Evolutionary conservation across 1,284 basidiomycete species (phyloP).

Genomic region (Leccinum fallax): DNA sequence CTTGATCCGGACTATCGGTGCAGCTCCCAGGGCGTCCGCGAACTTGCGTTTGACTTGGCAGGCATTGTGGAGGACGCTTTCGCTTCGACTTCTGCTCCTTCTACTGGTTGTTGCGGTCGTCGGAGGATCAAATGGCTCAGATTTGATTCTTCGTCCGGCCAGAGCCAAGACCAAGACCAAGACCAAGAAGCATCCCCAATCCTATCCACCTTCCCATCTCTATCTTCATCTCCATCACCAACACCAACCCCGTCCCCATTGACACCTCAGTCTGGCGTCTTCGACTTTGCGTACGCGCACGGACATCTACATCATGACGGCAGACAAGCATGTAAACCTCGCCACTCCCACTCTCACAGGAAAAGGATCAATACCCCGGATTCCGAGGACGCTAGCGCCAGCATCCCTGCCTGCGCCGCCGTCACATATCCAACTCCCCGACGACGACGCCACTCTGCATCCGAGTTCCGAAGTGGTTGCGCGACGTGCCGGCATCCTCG

Average conservation of each 20-base stretch:
- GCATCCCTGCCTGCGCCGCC: background rate
- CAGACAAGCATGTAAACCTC: background rate
- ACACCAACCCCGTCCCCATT: slow-evolving; percentile 4
- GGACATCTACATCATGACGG: background rate
- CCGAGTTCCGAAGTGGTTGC: slow-evolving; percentile 33
- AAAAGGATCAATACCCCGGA: slow-evolving; percentile 4
- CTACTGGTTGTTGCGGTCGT: background rate
- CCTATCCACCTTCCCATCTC: background rate
- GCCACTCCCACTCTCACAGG: background rate
- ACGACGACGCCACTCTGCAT: slow-evolving; percentile 7
- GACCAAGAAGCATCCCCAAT: background rate
- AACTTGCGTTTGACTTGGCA: slow-evolving; percentile 25
- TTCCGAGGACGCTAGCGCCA: slow-evolving; percentile 19
- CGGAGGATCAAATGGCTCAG: slow-evolving; percentile 26
- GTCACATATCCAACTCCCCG: background rate
- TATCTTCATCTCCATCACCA: background rate
- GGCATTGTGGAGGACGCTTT: slow-evolving; percentile 11
- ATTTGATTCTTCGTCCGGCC: slow-evolving; percentile 7
- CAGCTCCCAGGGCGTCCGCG: slow-evolving; percentile 13
- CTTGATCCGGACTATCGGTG: slow-evolving; percentile 20
- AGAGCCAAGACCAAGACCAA: slow-evolving; percentile 7
- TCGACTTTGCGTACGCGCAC: background rate
- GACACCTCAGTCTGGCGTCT: slow-evolving; percentile 5
- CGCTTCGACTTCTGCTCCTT: slow-evolving; percentile 1
- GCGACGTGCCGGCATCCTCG: slow-evolving; percentile 28